Percentiles rank a stretch among this genome's conserved stretches.
phyloP scores from a whole-genome alignment of 176 grass and related monocot genomes.

The Oryza punctata region DNA sequence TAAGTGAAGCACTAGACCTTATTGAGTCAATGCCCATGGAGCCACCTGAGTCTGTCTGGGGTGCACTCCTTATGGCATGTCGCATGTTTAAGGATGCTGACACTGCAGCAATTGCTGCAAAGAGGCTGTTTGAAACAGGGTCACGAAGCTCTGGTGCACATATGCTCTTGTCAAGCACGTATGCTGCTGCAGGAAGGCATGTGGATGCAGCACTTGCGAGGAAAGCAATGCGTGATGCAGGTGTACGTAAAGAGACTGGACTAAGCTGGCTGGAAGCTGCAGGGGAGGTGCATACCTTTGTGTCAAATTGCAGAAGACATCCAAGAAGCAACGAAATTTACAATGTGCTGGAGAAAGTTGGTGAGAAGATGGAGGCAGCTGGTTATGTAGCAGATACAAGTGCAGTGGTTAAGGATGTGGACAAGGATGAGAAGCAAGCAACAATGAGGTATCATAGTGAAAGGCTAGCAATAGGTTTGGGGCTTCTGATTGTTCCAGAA shows the following conservation, averaged over 20 bases:
- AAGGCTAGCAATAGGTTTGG: slow-evolving; percentile 85
- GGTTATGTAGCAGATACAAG: slow-evolving; percentile 85
- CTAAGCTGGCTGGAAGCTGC: slow-evolving; percentile 87
- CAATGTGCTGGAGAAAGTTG: slow-evolving; percentile 63
- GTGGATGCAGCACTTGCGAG: slow-evolving; percentile 72
- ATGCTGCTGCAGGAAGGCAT: slow-evolving; percentile 76
- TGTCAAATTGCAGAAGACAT: slow-evolving; percentile 74
- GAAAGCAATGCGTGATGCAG: slow-evolving; percentile 91
- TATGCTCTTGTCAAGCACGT: slow-evolving; percentile 82
- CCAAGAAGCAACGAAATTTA: slow-evolving; percentile 72
- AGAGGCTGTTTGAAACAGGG: slow-evolving; percentile 65
- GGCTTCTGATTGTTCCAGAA: slow-evolving; percentile 73
- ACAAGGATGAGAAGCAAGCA: slow-evolving; percentile 59
- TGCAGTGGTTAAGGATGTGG: slow-evolving; percentile 75
- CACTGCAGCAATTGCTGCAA: slow-evolving; percentile 68
- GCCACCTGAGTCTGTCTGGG: slow-evolving; percentile 83
- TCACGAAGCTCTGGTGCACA: slow-evolving; percentile 72
- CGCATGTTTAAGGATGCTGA: slow-evolving; percentile 83
- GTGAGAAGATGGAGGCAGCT: slow-evolving; percentile 72
- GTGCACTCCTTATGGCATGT: slow-evolving; percentile 83
- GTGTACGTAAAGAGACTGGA: slow-evolving; percentile 81
- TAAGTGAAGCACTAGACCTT: slow-evolving; percentile 71
- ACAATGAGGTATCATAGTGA: slow-evolving; percentile 90
- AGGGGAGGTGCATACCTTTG: slow-evolving; percentile 85
- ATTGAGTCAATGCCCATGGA: slow-evolving; percentile 89